These are phyloP conservation scores for Scolecobasidium constrictum DNA, from an alignment of 2,329 filamentous ascomycete species.

Conservation along the genomic window DNA sequence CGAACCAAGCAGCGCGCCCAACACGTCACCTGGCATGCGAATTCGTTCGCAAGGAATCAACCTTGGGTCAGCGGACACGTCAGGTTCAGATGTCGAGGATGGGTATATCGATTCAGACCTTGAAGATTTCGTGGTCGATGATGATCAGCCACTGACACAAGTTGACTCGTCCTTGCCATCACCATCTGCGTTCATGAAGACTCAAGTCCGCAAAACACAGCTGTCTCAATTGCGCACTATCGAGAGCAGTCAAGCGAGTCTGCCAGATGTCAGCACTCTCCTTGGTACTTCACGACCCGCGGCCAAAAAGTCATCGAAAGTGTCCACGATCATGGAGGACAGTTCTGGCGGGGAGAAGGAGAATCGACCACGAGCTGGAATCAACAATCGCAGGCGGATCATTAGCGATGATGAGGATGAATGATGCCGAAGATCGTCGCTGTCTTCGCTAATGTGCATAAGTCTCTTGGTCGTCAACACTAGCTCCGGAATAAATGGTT, in stretches of 20 bases:
- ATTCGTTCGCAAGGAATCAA: slow-evolving; percentile 8
- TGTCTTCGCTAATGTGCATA: too few relatives aligned
- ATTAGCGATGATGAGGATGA: not conserved
- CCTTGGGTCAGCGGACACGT: slow-evolving; percentile 9
- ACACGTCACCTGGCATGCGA: slow-evolving; percentile 7
- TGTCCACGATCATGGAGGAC: too few relatives aligned
- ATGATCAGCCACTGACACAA: slow-evolving; percentile 4
- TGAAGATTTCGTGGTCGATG: slow-evolving; percentile 11
- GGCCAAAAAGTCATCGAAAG: too few relatives aligned
- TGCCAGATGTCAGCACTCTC: not conserved
- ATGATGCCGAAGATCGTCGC: too few relatives aligned
- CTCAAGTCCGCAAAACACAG: not conserved
- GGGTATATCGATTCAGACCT: slow-evolving; percentile 10
- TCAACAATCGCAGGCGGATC: not conserved
- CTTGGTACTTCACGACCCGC: not conserved
- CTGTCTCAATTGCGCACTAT: slow-evolving; percentile 4
- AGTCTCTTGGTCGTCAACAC: too few relatives aligned
- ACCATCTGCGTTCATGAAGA: slow-evolving; percentile 2
- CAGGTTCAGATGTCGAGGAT: slow-evolving; percentile 1
- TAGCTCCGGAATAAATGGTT: too few relatives aligned
- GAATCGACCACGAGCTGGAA: too few relatives aligned
- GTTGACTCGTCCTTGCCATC: slow-evolving; percentile 5
- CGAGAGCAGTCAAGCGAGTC: slow-evolving; percentile 5
- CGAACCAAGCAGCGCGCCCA: slow-evolving; percentile 9
- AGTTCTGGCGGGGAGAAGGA: not conserved